Base-by-base conservation (phyloP, 805 yeast genomes). In the Wilhelminamyces savonicus region DNA sequence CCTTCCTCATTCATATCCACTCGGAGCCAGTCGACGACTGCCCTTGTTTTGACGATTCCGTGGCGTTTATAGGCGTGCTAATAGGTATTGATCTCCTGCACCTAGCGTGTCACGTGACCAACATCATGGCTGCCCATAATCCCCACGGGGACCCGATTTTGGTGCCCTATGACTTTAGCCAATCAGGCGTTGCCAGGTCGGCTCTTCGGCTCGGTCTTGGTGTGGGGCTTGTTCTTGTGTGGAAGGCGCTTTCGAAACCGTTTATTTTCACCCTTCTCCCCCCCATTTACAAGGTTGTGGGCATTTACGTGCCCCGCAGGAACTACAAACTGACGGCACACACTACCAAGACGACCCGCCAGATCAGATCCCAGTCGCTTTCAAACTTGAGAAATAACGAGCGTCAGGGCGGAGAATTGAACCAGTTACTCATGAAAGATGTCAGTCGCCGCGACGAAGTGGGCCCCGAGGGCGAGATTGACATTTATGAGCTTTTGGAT, bases 11-110 rank as follows among this genome's bases (percentile, higher is more conserved):
- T 14, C 77, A 81, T 43, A 54, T 67, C 24, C 95, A 87, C 56
- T 82, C 87, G 0, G 75, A 71, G 34, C 97, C 97, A 2, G 77
- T 82, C 13, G 98, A 92, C 44, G 82, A 79, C 41, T 90, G 98
- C 50, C 98, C 98, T 1, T 92, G 98, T 53, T 90, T 81, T 49
- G 96, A 88, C 48, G 98, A 90, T 52, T 76, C 87, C 13, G 95
- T 90, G 18, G 94, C 97, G 4, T 90, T 90, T 46, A 62, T 88
- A 30, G 95, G 95, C 3, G 97, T 88, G 24, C 63, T 87, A 11
- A 59, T 77, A 25, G 98, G 98, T 0, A 44, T 82, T 5, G 92
- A 82, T 37, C 39, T 81, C 16, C 67, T 78, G 13, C 74, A 71
- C 42, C 77, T 81, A 76, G 36, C 54, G 8, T 54, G 63, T n/a